Evolutionary conservation across 1,139 yeast species (phyloP), one percentile per base, ranked within the genome.

Genomic region (Geotrichum fermentans): DNA sequence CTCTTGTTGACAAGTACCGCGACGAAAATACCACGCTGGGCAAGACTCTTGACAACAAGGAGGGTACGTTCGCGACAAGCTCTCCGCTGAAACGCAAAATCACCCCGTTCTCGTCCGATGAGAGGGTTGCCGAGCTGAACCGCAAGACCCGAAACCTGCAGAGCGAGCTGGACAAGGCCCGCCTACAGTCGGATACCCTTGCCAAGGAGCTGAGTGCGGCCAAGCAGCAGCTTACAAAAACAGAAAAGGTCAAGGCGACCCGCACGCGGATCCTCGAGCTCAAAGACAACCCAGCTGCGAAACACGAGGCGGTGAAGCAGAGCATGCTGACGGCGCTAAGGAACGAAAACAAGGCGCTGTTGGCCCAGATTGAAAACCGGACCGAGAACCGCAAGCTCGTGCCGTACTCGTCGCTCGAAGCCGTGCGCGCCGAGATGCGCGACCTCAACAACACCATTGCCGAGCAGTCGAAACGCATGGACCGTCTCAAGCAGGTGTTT

Each of bases 341-440:
- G 41, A 65, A 67, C 33, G 96, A 88, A 61, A 88, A 87, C 57
- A 67, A 72, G n/a, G 82, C 74, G 8, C 67, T 88, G 17, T 55
- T 71, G 21, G 58, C 58, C 2, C 63, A 62, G 44, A 44, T 59
- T 16, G 58, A 53, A 24, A 48, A 50, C 52, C 7, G 47, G 53
- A 34, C 40, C 20, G 44, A 42, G 34, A 45, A 46, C 28, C 54
- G 53, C 17, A 51, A 49, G 28, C 56, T 63, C 0, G 67, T 87
- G 0, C 95, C 95, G 0, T 72, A 70, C 53, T 71, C 87, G 0
- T 75, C 85, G 0, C 80, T 83, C 54, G 87, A 83, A 43, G 69
- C 90, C 28, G 73, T 81, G 44, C 79, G 77, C 49, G 63, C 74
- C 40, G 92, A 85, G 53, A 73, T 74, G 48, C 66, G 70, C 26